These are phyloP conservation scores for Puccinia triticina DNA, from an alignment of 1,284 basidiomycete species.

Conservation along the genomic window DNA sequence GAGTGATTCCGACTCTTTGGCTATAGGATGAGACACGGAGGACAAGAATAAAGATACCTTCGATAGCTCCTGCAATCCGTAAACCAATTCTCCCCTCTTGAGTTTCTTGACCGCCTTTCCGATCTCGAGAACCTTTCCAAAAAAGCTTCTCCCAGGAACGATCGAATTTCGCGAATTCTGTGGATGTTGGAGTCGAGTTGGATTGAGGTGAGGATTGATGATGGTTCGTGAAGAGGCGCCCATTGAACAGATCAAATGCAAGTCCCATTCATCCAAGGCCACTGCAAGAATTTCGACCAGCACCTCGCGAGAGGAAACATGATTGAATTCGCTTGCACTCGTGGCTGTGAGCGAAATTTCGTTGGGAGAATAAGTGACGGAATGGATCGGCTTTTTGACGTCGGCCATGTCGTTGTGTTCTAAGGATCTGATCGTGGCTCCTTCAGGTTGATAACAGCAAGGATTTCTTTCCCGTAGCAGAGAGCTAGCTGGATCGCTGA, in stretches of 20 bases:
- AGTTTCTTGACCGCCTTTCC: constrained; percentile 56
- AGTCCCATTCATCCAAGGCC: constrained; percentile 42
- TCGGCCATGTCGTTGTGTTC: background rate
- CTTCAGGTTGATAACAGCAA: background rate
- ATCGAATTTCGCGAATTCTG: constrained; percentile 54
- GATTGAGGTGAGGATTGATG: background rate
- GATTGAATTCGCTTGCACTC: background rate
- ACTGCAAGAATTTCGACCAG: constrained; percentile 39
- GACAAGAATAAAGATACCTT: constrained; percentile 54
- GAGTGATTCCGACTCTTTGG: no score
- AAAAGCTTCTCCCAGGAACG: constrained; percentile 62
- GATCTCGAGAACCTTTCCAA: constrained; percentile 61
- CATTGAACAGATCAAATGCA: constrained; percentile 7
- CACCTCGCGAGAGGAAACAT: constrained; percentile 28
- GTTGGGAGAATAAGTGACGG: constrained; percentile 18
- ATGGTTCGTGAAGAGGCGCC: background rate
- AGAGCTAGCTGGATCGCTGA: no score
- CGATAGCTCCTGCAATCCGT: constrained; percentile 60
- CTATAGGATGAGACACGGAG: background rate
- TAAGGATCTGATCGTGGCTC: background rate
- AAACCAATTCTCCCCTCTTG: constrained; percentile 62
- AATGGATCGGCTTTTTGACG: constrained; percentile 12
- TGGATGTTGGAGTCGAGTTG: background rate
- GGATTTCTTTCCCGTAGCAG: background rate
- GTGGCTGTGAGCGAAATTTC: background rate